Percentiles rank a stretch among this genome's conserved stretches.
phyloP scores from a whole-genome alignment of 495 filamentous ascomycete species.

The Pseudevernia furfuracea region DNA sequence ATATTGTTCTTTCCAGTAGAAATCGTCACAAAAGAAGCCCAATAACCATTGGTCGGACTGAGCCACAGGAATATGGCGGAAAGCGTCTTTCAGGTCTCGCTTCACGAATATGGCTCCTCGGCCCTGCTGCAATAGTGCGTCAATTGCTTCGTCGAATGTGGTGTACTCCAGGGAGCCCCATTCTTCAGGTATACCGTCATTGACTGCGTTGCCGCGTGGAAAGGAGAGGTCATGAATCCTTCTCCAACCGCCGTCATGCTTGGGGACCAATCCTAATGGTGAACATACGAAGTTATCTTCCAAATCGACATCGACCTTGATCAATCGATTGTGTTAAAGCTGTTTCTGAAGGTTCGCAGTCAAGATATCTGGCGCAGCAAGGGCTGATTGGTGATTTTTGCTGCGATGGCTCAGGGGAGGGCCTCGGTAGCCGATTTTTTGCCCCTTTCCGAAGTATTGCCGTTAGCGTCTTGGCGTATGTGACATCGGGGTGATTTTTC shows the following conservation, averaged over 20 bases:
- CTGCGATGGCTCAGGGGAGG: background rate
- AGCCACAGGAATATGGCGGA: background rate
- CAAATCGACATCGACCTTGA: background rate
- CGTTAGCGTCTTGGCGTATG: no score
- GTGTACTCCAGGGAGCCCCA: background rate
- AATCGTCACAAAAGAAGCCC: background rate
- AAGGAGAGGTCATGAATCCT: background rate
- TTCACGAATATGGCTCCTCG: background rate
- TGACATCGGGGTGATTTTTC: no score
- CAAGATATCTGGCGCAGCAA: background rate
- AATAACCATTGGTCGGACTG: background rate
- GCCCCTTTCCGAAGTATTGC: background rate
- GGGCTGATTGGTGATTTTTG: background rate
- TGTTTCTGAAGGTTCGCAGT: background rate
- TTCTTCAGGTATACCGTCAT: background rate
- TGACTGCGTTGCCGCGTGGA: background rate
- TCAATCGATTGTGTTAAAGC: no score
- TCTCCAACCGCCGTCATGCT: conserved; percentile 2
- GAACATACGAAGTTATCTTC: background rate
- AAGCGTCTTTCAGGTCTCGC: background rate
- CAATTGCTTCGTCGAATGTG: background rate
- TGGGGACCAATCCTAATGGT: background rate
- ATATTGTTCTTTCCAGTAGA: background rate
- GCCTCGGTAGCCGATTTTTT: background rate
- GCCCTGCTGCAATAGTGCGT: background rate